A percentile compares a stretch with the other conserved stretches of the same genome.
Conservation (phyloP, 352 stramenopile genomes). For the Phytopythium oedochilum region DNA sequence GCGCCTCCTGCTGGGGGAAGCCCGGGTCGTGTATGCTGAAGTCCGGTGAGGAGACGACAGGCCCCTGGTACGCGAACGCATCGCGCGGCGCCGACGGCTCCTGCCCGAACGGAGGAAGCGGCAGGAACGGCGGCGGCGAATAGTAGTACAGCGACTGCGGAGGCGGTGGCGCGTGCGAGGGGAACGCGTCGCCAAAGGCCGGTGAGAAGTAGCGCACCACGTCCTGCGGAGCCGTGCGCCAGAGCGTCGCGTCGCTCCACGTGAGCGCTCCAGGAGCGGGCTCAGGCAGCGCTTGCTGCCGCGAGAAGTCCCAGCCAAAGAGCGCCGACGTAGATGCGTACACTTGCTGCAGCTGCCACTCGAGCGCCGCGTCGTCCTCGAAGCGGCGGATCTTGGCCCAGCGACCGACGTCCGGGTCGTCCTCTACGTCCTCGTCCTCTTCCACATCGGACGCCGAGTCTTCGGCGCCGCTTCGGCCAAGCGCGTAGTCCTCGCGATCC, state of each 20-base stretch:
- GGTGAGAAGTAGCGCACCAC: constrained; percentile 71
- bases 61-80: constrained; percentile 1
- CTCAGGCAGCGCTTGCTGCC: constrained; percentile 40
- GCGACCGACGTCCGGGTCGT: constrained; percentile 7
- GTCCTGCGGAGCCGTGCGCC: constrained; percentile 59
- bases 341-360: constrained; percentile 69
- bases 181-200: constrained; percentile 23
- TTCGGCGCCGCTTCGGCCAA: constrained; percentile 11
- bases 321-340: constrained; percentile 64
- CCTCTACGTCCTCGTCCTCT: constrained; percentile 12
- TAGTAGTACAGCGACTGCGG: constrained; percentile 50
- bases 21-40: constrained; percentile 5
- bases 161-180: constrained; percentile 12
- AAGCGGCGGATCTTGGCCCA: constrained; percentile 29
- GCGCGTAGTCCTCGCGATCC: constrained; percentile 9
- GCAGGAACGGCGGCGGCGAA: constrained; percentile 9
- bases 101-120: neutral
- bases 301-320: constrained; percentile 74
- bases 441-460: constrained; percentile 18
- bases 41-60: constrained; percentile 30
- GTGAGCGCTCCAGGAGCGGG: constrained; percentile 10
- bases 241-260: constrained; percentile 51
- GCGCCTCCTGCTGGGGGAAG: neutral
- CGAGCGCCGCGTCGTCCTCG: constrained; percentile 48
- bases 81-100: neutral